A percentile compares a stretch with the other conserved stretches of the same genome.
Conservation (phyloP, 345 rosid species). For the Conringia planisiliqua region DNA sequence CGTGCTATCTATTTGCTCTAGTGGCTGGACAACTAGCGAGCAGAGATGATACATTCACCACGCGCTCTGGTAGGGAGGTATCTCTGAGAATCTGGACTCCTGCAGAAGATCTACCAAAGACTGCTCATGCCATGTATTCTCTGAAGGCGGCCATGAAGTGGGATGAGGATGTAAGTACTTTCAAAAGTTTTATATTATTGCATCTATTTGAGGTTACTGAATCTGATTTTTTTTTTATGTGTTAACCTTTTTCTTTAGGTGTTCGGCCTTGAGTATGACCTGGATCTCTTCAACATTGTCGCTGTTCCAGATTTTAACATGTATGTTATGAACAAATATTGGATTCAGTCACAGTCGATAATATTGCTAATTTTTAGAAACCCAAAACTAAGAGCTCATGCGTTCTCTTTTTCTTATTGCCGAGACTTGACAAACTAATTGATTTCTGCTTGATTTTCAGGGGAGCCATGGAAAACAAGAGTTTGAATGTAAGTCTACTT, state of each 20-base stretch:
- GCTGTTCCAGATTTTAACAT: slow-evolving; percentile 98
- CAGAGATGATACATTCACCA: slow-evolving; percentile 78
- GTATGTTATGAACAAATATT: slow-evolving; percentile 43
- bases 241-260: slow-evolving; percentile 49
- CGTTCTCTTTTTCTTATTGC: not conserved
- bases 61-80: slow-evolving; percentile 82
- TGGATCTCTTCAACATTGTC: slow-evolving; percentile 97
- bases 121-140: slow-evolving; percentile 97
- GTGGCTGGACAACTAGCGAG: slow-evolving; percentile 93
- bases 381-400: not conserved
- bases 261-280: slow-evolving; percentile 94
- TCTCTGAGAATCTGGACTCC: slow-evolving; percentile 93
- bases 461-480: slow-evolving; percentile 99
- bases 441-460: slow-evolving; percentile 40
- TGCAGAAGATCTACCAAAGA: slow-evolving; percentile 84
- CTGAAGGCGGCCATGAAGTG: slow-evolving; percentile 98
- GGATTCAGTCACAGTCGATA: not conserved
- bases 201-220: not conserved
- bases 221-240: not conserved
- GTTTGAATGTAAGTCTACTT: slow-evolving; percentile 67
- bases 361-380: not conserved
- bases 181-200: not conserved
- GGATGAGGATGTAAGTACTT: slow-evolving; percentile 85
- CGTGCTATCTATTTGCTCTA: slow-evolving; percentile 90
- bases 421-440: slow-evolving; percentile 8